These are phyloP conservation scores for Wickerhamomyces rabaulensis DNA, from an alignment of 805 yeast genomes.

Conservation along the genomic window DNA sequence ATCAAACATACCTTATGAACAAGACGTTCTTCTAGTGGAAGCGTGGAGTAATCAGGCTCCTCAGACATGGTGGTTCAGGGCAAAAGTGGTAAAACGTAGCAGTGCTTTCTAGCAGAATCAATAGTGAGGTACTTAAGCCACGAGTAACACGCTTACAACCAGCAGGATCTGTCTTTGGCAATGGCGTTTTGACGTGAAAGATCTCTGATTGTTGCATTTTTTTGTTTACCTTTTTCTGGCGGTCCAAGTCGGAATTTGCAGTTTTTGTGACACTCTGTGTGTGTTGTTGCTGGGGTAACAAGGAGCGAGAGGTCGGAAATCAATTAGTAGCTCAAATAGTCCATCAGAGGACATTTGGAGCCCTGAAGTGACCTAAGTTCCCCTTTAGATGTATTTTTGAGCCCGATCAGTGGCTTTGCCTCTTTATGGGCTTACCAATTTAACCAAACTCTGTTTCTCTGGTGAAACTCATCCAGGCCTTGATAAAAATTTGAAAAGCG, in stretches of 20 bases:
- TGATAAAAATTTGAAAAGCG: neutral
- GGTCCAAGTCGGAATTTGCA: neutral
- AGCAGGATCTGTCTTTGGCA: neutral
- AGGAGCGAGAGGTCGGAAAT: neutral
- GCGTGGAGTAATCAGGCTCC: conserved; percentile 19
- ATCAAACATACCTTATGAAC: conserved; percentile 47
- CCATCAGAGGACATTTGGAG: too few relatives aligned
- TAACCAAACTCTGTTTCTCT: too few relatives aligned
- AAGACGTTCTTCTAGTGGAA: conserved; percentile 22
- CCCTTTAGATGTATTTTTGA: too few relatives aligned
- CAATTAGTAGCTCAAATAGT: too few relatives aligned
- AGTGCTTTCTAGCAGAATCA: neutral
- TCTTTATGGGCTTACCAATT: too few relatives aligned
- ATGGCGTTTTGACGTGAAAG: neutral
- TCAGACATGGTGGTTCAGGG: conserved; percentile 5
- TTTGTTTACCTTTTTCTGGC: neutral
- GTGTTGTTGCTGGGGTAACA: neutral
- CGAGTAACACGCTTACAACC: neutral
- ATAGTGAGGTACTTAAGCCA: neutral
- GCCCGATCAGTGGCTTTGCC: too few relatives aligned
- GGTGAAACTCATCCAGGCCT: too few relatives aligned
- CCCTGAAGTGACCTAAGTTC: too few relatives aligned
- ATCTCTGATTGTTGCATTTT: neutral
- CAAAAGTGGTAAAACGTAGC: neutral
- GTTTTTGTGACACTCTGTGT: neutral